phyloP scores from a whole-genome alignment of 2,329 filamentous ascomycete species.

The Verticillium albo-atrum region DNA sequence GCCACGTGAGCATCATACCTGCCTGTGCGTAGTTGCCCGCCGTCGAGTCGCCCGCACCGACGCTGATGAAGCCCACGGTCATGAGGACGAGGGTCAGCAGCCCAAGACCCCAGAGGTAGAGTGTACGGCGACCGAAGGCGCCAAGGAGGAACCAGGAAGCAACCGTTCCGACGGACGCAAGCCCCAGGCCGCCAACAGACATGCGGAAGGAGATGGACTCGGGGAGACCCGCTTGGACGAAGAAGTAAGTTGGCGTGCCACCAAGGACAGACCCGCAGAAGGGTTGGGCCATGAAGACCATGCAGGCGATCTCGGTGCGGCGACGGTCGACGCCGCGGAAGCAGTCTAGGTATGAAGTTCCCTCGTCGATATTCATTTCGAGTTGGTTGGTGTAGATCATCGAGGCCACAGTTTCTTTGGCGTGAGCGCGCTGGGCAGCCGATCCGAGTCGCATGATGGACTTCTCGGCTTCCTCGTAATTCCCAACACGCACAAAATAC shows the following conservation, averaged over 20 bases:
- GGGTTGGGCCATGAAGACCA: conserved; percentile 26
- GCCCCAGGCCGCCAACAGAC: conserved; percentile 25
- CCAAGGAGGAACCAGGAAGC: conserved; percentile 38
- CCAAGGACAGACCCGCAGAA: conserved; percentile 23
- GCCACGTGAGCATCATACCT: not conserved
- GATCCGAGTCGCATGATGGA: conserved; percentile 1
- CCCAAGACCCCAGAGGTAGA: conserved; percentile 34
- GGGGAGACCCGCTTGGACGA: conserved; percentile 24
- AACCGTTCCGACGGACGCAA: conserved; percentile 33
- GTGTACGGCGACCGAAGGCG: conserved; percentile 35
- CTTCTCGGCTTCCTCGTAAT: conserved; percentile 1
- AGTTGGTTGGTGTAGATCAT: conserved; percentile 16
- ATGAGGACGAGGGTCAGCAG: conserved; percentile 31
- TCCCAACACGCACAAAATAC: conserved; percentile 3
- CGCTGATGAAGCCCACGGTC: conserved; percentile 28
- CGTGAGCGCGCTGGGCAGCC: not conserved
- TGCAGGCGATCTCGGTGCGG: conserved; percentile 29
- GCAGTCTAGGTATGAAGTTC: conserved; percentile 36
- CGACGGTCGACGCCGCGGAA: conserved; percentile 37
- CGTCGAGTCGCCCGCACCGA: not conserved
- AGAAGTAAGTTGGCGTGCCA: conserved; percentile 26
- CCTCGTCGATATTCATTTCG: conserved; percentile 20
- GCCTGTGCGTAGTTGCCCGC: not conserved
- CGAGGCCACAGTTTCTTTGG: conserved; percentile 11
- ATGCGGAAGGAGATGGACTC: conserved; percentile 19